Evolutionary conservation across 305 asterid genomes (phyloP), one percentile per base, ranked within the genome.

Genomic region (Fraxinus dipetala): DNA sequence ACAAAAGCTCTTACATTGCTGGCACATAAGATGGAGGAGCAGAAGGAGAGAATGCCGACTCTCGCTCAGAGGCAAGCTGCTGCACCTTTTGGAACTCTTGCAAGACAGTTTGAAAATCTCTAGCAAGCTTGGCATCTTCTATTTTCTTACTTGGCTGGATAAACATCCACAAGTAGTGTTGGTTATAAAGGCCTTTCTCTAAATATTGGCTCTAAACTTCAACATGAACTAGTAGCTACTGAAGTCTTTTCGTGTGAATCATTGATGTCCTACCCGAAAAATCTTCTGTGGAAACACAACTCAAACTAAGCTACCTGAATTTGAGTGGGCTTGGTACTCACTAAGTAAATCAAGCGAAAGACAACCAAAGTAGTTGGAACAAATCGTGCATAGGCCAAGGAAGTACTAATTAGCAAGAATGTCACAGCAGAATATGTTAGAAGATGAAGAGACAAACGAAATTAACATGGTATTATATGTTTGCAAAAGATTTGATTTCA

Each of bases 81-180:
- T 85, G 88, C 38, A 78, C 78, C 54, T 80, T 83, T 77, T 83
- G 85, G 63, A 85, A 85, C 54, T 85, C 85, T 83, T 78, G 83
- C 77, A 83, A 77, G 51, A 79, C 56, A 31, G 83, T 76, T 65
- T 85, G 86, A 56, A 85, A 80, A 85, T 83, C 86, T 77, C 82
- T 85, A 31, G 83, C 86, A 80, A 85, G 86, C 81, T 82, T 85
- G 72, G 80, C 80, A 59, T 82, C 74, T 6, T 84, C 80, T 38
- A 83, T 76, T 65, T 70, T 83, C 77, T 77, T 77, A n/a, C 73
- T 83, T n/a, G 84, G 45, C 84, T 83, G 78, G 54, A 83, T 73
- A 72, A 76, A 67, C 75, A 67, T 67, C 8, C 20, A 67, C 18
- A 30, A 26, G 36, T 67, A 67, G 75, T 26, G 7, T 67, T 67